Base-by-base conservation (phyloP, 2,329 filamentous ascomycete genomes). In the Immersiporthe knoxdaviesiana region DNA sequence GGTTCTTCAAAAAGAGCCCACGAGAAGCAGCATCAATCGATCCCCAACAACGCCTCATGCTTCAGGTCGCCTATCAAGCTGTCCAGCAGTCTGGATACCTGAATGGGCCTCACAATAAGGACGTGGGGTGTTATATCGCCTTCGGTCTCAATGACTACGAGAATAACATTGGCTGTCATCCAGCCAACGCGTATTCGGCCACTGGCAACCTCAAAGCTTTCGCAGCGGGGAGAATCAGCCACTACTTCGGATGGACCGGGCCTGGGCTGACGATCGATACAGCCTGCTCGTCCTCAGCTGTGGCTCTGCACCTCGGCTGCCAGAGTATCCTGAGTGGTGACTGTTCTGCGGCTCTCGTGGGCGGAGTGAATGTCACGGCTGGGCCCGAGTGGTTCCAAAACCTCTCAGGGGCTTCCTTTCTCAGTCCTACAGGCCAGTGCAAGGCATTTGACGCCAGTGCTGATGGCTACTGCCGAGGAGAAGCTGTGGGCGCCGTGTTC, bases 381-480 rank as follows among this genome's bases (percentile, higher is more conserved):
- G 74, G 72, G n/a, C 66, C 74, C 5, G 64, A 68, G 2, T 70
- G 68, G 37, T 73, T 70, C 65, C 68, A 73, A 37, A 72, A 76
- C 56, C 70, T 77, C 7, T 72, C 71, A 7, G 71, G 39, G 1
- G 83, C 77, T 1, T 73, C 74, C 5, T 78, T 80, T 35, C 72
- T 78, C 0, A 78, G 75, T 63, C 71, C 73, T 1, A 76, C 75
- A 0, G 79, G 79, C 0, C 71, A 74, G 58, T 79, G 74, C 62
- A 78, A 77, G 68, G 70, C 79, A 0, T 81, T 79, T 62, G 77
- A 78, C 35, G 71, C 65, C 1, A 10, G 35, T 0, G 77, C 75
- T 7, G 80, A 84, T 68, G 86, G 86, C 0, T 88, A 87, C 70
- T 85, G 81, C 11, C 78, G 85, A 3, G 85, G 80, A 1, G 86